Percentiles rank a stretch among this genome's conserved stretches.
phyloP scores from a whole-genome alignment of 106 monocot species.

The Allium cepa region DNA sequence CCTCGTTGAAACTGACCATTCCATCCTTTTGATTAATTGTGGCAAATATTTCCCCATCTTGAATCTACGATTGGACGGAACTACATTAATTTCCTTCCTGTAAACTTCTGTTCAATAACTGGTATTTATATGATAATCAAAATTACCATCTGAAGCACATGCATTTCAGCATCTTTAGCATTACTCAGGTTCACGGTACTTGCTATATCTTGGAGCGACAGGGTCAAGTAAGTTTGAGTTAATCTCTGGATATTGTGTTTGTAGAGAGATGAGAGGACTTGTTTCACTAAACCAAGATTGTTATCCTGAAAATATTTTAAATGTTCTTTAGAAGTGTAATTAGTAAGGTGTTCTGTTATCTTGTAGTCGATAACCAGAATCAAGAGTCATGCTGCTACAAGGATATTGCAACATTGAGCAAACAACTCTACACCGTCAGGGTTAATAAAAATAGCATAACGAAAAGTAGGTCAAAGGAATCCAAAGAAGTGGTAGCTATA shows the following conservation, averaged over 20 bases:
- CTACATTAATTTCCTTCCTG: no score
- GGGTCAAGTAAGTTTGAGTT: conserved; percentile 87
- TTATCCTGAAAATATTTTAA: conserved; percentile 55
- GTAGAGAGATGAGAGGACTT: conserved; percentile 85
- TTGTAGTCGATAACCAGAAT: no score
- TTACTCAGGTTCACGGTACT: conserved; percentile 63
- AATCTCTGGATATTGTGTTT: conserved; percentile 95
- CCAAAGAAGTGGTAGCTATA: no score
- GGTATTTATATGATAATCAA: background rate
- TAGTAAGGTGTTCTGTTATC: no score
- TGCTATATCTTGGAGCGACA: conserved; percentile 98
- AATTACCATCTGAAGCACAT: conserved; percentile 92
- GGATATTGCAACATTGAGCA: no score
- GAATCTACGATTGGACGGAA: conserved; percentile 50
- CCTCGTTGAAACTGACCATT: conserved; percentile 99
- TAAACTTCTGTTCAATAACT: no score
- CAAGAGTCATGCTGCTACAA: no score
- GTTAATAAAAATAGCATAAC: no score
- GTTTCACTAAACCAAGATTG: conserved; percentile 90
- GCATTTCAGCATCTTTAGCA: conserved; percentile 92
- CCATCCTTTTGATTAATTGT: conserved; percentile 99
- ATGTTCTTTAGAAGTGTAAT: background rate
- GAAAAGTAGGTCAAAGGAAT: no score
- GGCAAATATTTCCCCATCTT: conserved; percentile 95
- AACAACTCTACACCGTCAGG: no score